Percentiles rank a stretch among this genome's conserved stretches.
Evolutionary conservation across 257 asterid species (phyloP).

Genomic region (Mitragyna speciosa): DNA sequence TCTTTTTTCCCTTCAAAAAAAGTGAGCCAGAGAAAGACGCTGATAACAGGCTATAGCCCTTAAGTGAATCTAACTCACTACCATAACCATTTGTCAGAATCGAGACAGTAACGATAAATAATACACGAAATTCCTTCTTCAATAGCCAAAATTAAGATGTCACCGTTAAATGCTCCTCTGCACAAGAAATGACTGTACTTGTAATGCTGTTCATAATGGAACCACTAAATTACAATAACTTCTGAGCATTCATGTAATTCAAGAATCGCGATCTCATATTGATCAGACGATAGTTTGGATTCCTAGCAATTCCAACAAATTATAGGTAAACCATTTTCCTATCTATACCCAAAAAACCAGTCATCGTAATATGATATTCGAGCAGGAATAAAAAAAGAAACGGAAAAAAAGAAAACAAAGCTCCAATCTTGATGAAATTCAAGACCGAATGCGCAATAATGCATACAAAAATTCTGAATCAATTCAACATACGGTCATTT

Average conservation of each 20-base stretch:
- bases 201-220: background rate
- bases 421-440: background rate
- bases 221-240: background rate
- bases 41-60: background rate
- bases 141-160: background rate
- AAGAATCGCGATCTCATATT: background rate
- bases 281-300: too few species aligned
- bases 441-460: background rate
- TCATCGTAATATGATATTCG: background rate
- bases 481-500: background rate
- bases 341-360: background rate
- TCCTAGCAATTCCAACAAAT: background rate
- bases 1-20: background rate
- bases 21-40: background rate
- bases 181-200: background rate
- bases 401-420: background rate
- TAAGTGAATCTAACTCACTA: background rate
- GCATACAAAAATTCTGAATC: background rate
- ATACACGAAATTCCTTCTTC: background rate
- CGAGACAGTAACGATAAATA: background rate
- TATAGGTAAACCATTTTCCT: background rate
- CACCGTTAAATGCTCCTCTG: background rate
- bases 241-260: background rate
- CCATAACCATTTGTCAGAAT: background rate
- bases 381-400: background rate